A percentile compares a stretch with the other conserved stretches of the same genome.
Conservation (phyloP, 2,329 filamentous ascomycete genomes). For the Neospermospora avenae region DNA sequence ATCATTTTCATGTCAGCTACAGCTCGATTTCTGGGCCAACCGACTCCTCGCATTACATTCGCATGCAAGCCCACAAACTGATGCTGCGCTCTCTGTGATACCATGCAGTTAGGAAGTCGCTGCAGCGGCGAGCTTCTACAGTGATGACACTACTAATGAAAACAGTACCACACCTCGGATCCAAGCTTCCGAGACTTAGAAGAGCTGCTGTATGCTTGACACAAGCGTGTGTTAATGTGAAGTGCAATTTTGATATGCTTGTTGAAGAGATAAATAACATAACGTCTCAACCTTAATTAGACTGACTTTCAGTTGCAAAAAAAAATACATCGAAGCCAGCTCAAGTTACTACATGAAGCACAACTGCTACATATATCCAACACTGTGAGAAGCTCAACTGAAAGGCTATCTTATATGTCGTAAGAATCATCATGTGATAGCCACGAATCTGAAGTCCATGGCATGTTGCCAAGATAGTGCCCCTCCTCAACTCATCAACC, state of each 20-base stretch:
- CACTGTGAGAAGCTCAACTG: background rate
- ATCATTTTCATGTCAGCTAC: background rate
- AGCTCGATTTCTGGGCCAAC: background rate
- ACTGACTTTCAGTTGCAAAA: too few species aligned
- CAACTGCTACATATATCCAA: background rate
- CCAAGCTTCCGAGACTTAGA: too few species aligned
- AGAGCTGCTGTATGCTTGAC: too few species aligned
- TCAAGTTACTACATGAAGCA: background rate
- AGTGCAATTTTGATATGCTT: too few species aligned
- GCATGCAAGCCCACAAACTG: constrained; percentile 63
- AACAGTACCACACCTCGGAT: too few species aligned
- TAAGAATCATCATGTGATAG: constrained; percentile 3
- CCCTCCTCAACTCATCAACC: constrained; percentile 4
- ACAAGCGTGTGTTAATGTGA: too few species aligned
- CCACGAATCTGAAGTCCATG: background rate
- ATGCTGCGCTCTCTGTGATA: constrained; percentile 99
- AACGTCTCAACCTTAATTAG: too few species aligned
- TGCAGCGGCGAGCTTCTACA: background rate
- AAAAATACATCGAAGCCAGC: background rate
- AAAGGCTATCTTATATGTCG: background rate
- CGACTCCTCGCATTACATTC: background rate
- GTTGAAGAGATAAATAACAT: too few species aligned
- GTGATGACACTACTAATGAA: too few species aligned
- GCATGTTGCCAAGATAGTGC: background rate
- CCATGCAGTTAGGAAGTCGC: constrained; percentile 49